Base-by-base conservation (phyloP, 106 monocot species). In the Dendrobium huoshanense region DNA sequence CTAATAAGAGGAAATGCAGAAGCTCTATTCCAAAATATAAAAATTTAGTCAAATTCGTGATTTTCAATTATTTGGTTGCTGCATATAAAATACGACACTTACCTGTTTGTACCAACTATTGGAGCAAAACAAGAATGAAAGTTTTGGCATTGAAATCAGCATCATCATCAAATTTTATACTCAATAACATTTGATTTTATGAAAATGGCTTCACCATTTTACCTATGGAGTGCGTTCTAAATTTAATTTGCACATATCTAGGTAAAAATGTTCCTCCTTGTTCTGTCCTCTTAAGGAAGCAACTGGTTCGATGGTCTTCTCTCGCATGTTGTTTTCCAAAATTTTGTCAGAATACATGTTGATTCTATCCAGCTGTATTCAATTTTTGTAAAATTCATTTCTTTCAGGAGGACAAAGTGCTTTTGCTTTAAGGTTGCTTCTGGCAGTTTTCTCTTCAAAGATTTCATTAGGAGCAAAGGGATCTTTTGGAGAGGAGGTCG, bases 361-460 rank as follows among this genome's bases (percentile, higher is more conserved):
- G 24, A 6, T 67, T 67, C 29, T n/a, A 7, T 27, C 9, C 10
- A 27, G 9, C n/a, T 4, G 22, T 9, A 67, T 67, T 24, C 22
- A 67, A 58, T 58, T 19, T 27, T 67, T 67, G 29, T 27, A 24
- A 9, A 67, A 67, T 67, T 2, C 22, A 67, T 67, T 27, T 67
- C 22, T 79, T 16, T 74, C 87, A 94, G 96, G 96, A 17, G 96
- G 96, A 42, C 94, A 97, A 82, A 97, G 80, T 89, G 94, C 96
- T 79, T 90, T 97, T 85, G 96, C 94, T 81, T 84, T 97, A 51
- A 78, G 96, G 49, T 85, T 97, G 82, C 94, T 97, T 43, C 84
- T 97, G 41, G 96, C 96, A 72, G 67, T 89, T 80, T 97, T 94
- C 77, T 97, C 96, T 78, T 97, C 94, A 80, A 97, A 97, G 70